phyloP scores from a whole-genome alignment of 306 rosid species.

The Lathyrus sativus region DNA sequence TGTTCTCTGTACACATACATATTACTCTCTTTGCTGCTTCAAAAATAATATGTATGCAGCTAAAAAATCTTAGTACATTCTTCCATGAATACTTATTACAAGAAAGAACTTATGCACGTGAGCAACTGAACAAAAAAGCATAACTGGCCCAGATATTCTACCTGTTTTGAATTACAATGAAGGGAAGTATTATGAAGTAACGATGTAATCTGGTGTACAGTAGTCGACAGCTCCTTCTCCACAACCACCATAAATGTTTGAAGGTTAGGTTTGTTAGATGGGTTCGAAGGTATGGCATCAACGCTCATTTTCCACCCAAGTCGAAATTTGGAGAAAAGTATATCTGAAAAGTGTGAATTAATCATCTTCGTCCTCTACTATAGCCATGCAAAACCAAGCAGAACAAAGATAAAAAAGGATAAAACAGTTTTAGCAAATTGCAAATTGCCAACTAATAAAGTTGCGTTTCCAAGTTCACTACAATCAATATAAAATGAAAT shows the following conservation, averaged over 20 bases:
- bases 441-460: not conserved
- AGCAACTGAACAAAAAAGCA: constrained; percentile 23
- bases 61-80: constrained; percentile 27
- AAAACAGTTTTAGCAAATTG: constrained; percentile 31
- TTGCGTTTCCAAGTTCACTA: constrained; percentile 13
- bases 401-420: not conserved
- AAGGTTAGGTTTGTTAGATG: constrained; percentile 66
- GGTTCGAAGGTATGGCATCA: constrained; percentile 67
- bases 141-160: constrained; percentile 33
- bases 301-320: constrained; percentile 89
- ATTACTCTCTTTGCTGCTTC: not conserved
- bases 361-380: constrained; percentile 20
- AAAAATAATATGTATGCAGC: constrained; percentile 10
- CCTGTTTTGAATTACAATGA: constrained; percentile 72
- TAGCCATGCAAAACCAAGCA: constrained; percentile 28
- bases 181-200: constrained; percentile 52
- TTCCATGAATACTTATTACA: constrained; percentile 25
- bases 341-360: constrained; percentile 52
- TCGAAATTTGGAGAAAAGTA: constrained; percentile 77
- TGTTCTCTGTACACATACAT: not conserved
- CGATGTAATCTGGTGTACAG: constrained; percentile 62
- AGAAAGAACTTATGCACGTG: constrained; percentile 22
- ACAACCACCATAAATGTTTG: constrained; percentile 83
- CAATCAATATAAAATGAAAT: constrained; percentile 24
- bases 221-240: constrained; percentile 67